phyloP scores from a whole-genome alignment of 2,329 filamentous ascomycete species.

The Sarocladium oryzae region DNA sequence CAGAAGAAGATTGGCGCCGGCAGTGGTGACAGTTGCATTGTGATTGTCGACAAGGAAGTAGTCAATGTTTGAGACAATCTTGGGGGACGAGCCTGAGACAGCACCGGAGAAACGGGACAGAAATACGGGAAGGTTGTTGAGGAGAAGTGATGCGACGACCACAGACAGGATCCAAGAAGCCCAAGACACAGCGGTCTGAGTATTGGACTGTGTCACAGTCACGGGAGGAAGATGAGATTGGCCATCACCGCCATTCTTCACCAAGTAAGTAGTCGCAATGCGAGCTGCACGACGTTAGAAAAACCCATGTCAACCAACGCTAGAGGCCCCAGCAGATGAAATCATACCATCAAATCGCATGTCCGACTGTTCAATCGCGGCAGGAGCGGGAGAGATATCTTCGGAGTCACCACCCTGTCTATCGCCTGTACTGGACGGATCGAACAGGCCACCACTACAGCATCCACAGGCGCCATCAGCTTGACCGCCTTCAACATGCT shows the following conservation, averaged over 20 bases:
- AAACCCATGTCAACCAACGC: too few species aligned
- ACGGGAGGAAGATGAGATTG: neutral
- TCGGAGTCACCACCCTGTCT: neutral
- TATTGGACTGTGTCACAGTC: neutral
- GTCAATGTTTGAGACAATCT: slow-evolving; percentile 5
- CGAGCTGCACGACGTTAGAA: neutral
- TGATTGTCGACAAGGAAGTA: neutral
- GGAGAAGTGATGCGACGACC: slow-evolving; percentile 1
- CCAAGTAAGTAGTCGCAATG: neutral
- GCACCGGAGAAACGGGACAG: slow-evolving; percentile 7
- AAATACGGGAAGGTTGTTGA: neutral
- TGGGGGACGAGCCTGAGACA: neutral
- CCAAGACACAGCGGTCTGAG: neutral
- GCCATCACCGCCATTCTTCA: slow-evolving; percentile 8
- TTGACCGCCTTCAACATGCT: slow-evolving; percentile 30
- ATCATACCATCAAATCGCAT: slow-evolving; percentile 20
- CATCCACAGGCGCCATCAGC: slow-evolving; percentile 22
- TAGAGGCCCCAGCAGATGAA: neutral
- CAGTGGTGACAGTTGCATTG: slow-evolving; percentile 10
- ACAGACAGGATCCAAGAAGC: slow-evolving; percentile 1
- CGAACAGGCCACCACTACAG: slow-evolving; percentile 11
- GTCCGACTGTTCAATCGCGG: neutral
- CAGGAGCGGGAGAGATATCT: neutral
- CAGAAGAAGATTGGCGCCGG: slow-evolving; percentile 11
- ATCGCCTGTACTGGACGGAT: neutral